Conservation (phyloP, 441 rosid genomes). For the Flueggea neowawraea region DNA sequence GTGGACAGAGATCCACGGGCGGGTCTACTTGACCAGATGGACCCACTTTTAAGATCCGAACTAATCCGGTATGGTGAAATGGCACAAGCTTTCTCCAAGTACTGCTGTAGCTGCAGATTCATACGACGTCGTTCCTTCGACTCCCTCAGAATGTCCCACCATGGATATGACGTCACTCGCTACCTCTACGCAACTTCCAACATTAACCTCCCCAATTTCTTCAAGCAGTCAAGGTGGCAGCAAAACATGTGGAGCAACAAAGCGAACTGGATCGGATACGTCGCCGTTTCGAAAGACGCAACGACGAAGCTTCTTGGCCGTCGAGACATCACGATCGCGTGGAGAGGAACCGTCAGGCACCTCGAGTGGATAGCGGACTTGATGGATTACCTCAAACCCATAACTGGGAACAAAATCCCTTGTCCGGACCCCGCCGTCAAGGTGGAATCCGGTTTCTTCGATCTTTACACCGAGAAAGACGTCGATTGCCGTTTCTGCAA, state of each 20-base stretch:
- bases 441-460: constrained; percentile 77
- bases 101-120: constrained; percentile 50
- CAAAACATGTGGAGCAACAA: constrained; percentile 50
- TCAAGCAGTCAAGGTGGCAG: constrained; percentile 56
- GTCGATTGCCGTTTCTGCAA: constrained; percentile 37
- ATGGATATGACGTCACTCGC: constrained; percentile 57
- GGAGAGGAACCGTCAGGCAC: constrained; percentile 70
- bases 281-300: constrained; percentile 71
- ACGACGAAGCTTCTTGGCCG: constrained; percentile 66
- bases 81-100: constrained; percentile 61
- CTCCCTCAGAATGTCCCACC: constrained; percentile 40
- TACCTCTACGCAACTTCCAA: constrained; percentile 60
- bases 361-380: constrained; percentile 79
- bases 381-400: constrained; percentile 49
- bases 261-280: constrained; percentile 86
- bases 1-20: constrained; percentile 60
- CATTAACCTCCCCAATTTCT: constrained; percentile 57
- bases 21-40: constrained; percentile 62
- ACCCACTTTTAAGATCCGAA: constrained; percentile 54
- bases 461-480: constrained; percentile 59
- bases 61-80: constrained; percentile 70
- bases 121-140: constrained; percentile 39
- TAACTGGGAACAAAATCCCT: constrained; percentile 43
- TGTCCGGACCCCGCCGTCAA: constrained; percentile 72
- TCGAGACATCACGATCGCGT: constrained; percentile 61